A percentile compares a stretch with the other conserved stretches of the same genome.
Evolutionary conservation across 1,139 yeast genomes (phyloP).

Genomic region (Geotrichum citri-aurantii): DNA sequence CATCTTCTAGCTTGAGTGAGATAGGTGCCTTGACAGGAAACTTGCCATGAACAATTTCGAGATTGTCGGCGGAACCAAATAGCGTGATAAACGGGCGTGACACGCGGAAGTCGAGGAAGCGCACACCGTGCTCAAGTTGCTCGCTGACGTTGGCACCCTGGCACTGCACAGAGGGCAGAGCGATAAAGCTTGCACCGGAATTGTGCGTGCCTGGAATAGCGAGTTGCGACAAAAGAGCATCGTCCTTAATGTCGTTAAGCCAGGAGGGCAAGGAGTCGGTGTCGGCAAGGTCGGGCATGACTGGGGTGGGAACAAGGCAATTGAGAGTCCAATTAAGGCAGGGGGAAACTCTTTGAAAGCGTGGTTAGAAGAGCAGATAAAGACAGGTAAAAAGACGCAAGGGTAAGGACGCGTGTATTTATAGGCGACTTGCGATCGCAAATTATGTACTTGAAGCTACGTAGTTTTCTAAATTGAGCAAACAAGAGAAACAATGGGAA

Average conservation of each 20-base stretch:
- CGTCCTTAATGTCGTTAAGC: conserved; percentile 53
- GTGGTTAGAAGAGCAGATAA: neutral
- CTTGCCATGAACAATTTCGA: conserved; percentile 72
- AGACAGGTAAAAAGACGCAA: neutral
- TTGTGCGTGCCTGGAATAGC: conserved; percentile 79
- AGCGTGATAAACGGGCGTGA: conserved; percentile 48
- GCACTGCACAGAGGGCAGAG: conserved; percentile 74
- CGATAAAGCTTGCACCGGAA: conserved; percentile 59
- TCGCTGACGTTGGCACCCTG: conserved; percentile 57
- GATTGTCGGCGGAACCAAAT: conserved; percentile 39
- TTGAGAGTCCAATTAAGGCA: neutral
- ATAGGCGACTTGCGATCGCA: neutral
- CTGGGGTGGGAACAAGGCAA: neutral
- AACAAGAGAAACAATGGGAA: neutral
- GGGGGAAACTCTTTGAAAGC: neutral
- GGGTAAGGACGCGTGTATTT: neutral
- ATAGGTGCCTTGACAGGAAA: conserved; percentile 65
- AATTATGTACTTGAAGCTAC: neutral
- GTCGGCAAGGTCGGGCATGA: conserved; percentile 16
- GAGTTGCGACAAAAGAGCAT: conserved; percentile 47
- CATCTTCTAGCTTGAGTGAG: conserved; percentile 47
- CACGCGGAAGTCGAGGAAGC: conserved; percentile 64
- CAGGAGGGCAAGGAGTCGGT: conserved; percentile 36
- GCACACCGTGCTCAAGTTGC: conserved; percentile 65
- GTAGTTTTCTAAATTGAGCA: neutral